These are phyloP conservation scores for Ceratocystis huliohia DNA, from an alignment of 2,329 filamentous ascomycete species.

Conservation along the genomic window DNA sequence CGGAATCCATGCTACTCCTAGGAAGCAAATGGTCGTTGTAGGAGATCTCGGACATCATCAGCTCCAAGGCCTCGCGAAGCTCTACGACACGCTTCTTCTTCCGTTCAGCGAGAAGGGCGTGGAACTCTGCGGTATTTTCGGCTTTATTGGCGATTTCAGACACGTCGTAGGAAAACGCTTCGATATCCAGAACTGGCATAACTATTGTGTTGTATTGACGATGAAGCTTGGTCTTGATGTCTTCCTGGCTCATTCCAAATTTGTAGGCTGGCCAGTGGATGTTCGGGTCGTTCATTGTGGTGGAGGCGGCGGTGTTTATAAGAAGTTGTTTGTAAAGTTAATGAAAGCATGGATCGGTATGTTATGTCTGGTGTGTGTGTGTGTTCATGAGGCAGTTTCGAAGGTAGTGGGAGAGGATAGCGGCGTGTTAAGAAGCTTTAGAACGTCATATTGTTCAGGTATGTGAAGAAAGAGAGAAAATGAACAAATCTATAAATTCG, in stretches of 20 bases:
- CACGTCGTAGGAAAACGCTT: conserved; percentile 3
- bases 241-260: not conserved
- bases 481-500: not conserved
- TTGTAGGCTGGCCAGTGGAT: not conserved
- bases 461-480: not conserved
- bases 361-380: not conserved
- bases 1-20: not conserved
- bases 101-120: not conserved
- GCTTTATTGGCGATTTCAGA: conserved; percentile 3
- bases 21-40: not conserved
- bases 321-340: not conserved
- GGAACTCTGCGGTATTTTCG: not conserved
- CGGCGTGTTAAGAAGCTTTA: not conserved
- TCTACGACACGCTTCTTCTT: conserved; percentile 2
- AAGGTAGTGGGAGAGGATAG: not conserved
- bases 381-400: not conserved
- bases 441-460: not conserved
- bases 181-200: not conserved
- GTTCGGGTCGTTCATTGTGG: not conserved
- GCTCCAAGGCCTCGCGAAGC: not conserved
- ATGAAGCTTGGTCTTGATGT: not conserved
- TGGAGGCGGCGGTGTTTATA: not conserved
- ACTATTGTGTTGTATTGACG: not conserved
- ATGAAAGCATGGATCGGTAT: not conserved
- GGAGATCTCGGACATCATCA: not conserved